phyloP scores from a whole-genome alignment of 2,329 filamentous ascomycete species.

The Hymenoscyphus albidus region DNA sequence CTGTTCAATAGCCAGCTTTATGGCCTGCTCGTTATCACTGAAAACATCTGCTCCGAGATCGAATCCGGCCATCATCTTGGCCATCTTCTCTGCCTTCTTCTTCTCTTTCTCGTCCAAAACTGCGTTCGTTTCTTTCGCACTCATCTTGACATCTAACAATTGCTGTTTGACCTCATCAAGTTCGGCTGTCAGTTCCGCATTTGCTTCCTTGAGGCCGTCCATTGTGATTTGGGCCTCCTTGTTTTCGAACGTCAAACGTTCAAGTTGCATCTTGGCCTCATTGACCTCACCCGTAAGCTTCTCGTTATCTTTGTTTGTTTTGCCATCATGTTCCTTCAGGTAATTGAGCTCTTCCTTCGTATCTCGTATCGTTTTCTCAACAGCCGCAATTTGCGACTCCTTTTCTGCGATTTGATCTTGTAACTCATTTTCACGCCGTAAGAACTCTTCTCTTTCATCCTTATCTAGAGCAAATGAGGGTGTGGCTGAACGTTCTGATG shows the following conservation, averaged over 20 bases:
- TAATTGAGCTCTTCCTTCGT: slow-evolving; percentile 81
- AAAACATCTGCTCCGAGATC: slow-evolving; percentile 91
- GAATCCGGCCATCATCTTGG: slow-evolving; percentile 99
- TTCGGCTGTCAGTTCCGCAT: slow-evolving; percentile 85
- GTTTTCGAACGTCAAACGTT: slow-evolving; percentile 91
- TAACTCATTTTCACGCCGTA: slow-evolving; percentile 91
- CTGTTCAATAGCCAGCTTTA: slow-evolving; percentile 78
- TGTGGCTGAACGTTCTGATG: slow-evolving; percentile 80
- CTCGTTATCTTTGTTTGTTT: slow-evolving; percentile 86
- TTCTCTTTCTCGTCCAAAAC: slow-evolving; percentile 95
- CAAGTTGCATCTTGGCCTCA: slow-evolving; percentile 92
- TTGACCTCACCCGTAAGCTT: slow-evolving; percentile 80
- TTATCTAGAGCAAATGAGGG: slow-evolving; percentile 87
- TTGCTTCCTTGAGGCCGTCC: slow-evolving; percentile 95
- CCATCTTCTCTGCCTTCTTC: slow-evolving; percentile 99
- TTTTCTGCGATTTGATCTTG: slow-evolving; percentile 95
- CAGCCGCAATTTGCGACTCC: slow-evolving; percentile 73
- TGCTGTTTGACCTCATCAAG: slow-evolving; percentile 96
- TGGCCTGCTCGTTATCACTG: slow-evolving; percentile 84
- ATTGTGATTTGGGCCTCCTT: slow-evolving; percentile 97
- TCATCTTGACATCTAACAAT: slow-evolving; percentile 93
- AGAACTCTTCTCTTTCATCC: slow-evolving; percentile 93
- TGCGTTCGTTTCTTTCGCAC: slow-evolving; percentile 85
- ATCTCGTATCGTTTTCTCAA: slow-evolving; percentile 77
- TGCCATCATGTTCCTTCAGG: slow-evolving; percentile 80